Conservation (phyloP, 2,329 filamentous ascomycete genomes). For the Aspergillus calidoustus region DNA sequence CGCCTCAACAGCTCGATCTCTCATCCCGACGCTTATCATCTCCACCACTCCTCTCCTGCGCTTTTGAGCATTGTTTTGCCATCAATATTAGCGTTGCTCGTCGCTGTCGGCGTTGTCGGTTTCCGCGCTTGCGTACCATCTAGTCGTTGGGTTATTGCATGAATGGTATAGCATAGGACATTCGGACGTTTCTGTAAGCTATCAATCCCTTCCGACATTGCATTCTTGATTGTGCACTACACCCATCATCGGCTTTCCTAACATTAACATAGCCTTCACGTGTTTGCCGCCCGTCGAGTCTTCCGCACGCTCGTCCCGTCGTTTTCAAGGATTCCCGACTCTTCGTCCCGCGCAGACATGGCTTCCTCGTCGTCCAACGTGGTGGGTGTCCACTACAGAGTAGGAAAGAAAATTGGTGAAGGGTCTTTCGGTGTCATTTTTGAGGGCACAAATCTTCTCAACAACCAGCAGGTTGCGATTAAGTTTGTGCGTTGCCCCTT, state of each 20-base stretch:
- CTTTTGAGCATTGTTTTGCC: conserved; percentile 15
- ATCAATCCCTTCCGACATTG: neutral
- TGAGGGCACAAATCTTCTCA: conserved; percentile 96
- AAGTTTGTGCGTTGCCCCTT: conserved; percentile 77
- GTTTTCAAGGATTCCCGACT: conserved; percentile 21
- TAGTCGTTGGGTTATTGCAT: conserved; percentile 20
- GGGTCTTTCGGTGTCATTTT: conserved; percentile 98
- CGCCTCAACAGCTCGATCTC: neutral
- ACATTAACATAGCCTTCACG: conserved; percentile 25
- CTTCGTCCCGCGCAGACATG: conserved; percentile 55
- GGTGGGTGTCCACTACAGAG: conserved; percentile 96
- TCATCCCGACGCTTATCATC: conserved; percentile 7
- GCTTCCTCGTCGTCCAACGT: conserved; percentile 93
- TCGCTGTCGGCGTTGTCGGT: conserved; percentile 7
- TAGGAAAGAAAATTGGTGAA: conserved; percentile 99
- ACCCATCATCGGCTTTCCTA: conserved; percentile 5
- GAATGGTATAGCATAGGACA: conserved; percentile 27
- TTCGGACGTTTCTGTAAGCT: conserved; percentile 23
- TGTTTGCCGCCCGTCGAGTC: conserved; percentile 25
- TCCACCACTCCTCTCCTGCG: conserved; percentile 4
- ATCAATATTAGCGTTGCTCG: conserved; percentile 14
- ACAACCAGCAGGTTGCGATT: conserved; percentile 99
- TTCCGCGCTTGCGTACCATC: conserved; percentile 4
- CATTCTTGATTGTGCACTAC: neutral
- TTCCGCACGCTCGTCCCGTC: conserved; percentile 13